Evolutionary conservation across 2,329 filamentous ascomycete species (phyloP), one percentile per base, ranked within the genome.

Genomic region (Coniochaeta ligniaria): DNA sequence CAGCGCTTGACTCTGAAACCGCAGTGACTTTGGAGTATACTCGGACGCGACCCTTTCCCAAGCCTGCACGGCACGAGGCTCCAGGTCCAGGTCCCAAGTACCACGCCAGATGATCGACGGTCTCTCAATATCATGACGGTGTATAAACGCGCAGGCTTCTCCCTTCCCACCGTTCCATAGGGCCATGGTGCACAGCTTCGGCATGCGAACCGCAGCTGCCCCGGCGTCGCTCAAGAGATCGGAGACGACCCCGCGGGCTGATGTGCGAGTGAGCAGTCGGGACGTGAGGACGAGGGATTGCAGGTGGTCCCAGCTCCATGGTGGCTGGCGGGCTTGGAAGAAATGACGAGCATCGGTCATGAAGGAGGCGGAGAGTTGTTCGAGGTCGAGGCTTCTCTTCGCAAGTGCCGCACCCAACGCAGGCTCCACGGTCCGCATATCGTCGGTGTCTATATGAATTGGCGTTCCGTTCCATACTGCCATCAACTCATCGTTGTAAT

Each of bases 141-240:
- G 74, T 61, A 72, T 72, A 41, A 75, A 72, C 14, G 71, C 70
- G 61, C 65, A 74, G 20, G 71, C 71, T 61, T 72, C 50, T 11
- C 41, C 67, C 54, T 61, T 67, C 41, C 57, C 58, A 52, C 70
- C 68, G 62, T 74, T 71, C 72, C 71, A 75, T 16, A 74, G 61
- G 58, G 71, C 70, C 55, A 75, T 60, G 1, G 66, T 71, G 24
- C 68, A 65, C 35, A 74, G 8, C 50, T 62, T 63, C 17, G 70
- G 69, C 69, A 74, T 74, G 36, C 64, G 57, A 57, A 58, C 64
- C 14, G 63, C 69, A 59, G 64, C 6, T 7, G 47, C 52, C 0
- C 68, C 62, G 20, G 67, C 71, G 57, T 20, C 58, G 43, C 56
- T 60, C 36, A 74, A 60, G 58, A 74, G 60, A 56, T 55, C 61